phyloP scores from a whole-genome alignment of 768 basidiomycete genomes.

The Termitomyces bulborhizus region DNA sequence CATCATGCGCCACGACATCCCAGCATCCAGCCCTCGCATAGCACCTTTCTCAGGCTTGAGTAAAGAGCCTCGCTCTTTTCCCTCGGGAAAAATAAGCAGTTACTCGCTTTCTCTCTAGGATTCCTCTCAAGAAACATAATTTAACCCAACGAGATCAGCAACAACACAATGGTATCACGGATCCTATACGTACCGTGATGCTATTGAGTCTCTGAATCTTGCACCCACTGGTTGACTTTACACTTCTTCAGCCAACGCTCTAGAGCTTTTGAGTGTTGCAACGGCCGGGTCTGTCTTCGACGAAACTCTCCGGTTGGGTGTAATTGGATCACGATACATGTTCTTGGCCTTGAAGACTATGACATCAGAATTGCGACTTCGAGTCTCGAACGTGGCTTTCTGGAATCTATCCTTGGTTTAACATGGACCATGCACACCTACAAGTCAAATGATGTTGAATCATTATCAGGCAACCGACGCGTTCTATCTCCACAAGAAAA shows the following conservation, averaged over 20 bases:
- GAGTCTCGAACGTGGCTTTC: too few relatives aligned
- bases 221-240: background rate
- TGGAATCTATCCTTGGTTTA: too few relatives aligned
- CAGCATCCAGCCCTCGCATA: background rate
- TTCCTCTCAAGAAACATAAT: background rate
- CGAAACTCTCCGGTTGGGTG: background rate
- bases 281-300: background rate
- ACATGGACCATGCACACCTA: too few relatives aligned
- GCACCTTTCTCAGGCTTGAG: background rate
- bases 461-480: too few relatives aligned
- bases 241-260: too few relatives aligned
- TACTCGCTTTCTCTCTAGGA: background rate
- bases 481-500: too few relatives aligned
- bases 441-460: too few relatives aligned
- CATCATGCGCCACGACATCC: background rate
- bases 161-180: background rate
- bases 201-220: background rate
- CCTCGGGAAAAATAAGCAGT: background rate
- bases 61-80: background rate
- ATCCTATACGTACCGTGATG: background rate
- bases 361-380: background rate
- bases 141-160: background rate
- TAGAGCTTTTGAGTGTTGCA: background rate
- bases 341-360: background rate
- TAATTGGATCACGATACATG: background rate